These are phyloP conservation scores for Suillus sp. DNA, from an alignment of 768 basidiomycete genomes.

Conservation along the genomic window DNA sequence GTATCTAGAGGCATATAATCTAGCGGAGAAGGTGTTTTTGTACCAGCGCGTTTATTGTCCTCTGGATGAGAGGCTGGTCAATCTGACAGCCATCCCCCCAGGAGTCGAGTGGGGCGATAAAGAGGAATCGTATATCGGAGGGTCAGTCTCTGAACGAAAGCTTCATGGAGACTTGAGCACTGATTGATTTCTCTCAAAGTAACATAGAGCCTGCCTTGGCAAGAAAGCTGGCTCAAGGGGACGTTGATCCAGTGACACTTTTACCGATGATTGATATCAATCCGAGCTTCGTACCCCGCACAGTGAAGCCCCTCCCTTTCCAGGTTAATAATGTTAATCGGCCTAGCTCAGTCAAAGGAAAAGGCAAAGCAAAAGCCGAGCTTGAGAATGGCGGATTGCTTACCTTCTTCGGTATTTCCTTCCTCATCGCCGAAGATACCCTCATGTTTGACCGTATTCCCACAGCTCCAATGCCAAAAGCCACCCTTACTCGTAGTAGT, in stretches of 20 bases:
- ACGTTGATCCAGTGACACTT: slow-evolving; percentile 69
- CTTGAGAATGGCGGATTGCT: slow-evolving; percentile 44
- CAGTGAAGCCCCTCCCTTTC: slow-evolving; percentile 45
- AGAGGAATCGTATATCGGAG: slow-evolving; percentile 72
- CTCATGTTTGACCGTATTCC: slow-evolving; percentile 35
- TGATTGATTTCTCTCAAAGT: slow-evolving; percentile 39
- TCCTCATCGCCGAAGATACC: slow-evolving; percentile 40
- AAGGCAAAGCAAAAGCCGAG: slow-evolving; percentile 44
- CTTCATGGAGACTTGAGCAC: background rate
- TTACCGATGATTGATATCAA: slow-evolving; percentile 80
- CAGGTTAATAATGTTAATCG: slow-evolving; percentile 30
- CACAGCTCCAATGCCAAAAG: slow-evolving; percentile 29
- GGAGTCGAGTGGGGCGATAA: slow-evolving; percentile 56
- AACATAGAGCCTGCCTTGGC: slow-evolving; percentile 66
- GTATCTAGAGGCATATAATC: slow-evolving; percentile 73
- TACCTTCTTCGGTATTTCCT: slow-evolving; percentile 59
- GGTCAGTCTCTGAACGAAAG: slow-evolving; percentile 41
- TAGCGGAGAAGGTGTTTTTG: slow-evolving; percentile 90
- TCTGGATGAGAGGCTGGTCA: slow-evolving; percentile 57
- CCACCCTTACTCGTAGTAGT: slow-evolving; percentile 27
- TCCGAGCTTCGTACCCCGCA: slow-evolving; percentile 58
- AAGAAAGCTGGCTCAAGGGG: slow-evolving; percentile 64
- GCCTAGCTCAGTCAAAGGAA: slow-evolving; percentile 41
- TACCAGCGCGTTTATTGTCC: slow-evolving; percentile 95
- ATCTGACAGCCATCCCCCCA: slow-evolving; percentile 62